A percentile compares a stretch with the other conserved stretches of the same genome.
Conservation (phyloP, 2,329 filamentous ascomycete genomes). For the Alternaria triticimaculans region DNA sequence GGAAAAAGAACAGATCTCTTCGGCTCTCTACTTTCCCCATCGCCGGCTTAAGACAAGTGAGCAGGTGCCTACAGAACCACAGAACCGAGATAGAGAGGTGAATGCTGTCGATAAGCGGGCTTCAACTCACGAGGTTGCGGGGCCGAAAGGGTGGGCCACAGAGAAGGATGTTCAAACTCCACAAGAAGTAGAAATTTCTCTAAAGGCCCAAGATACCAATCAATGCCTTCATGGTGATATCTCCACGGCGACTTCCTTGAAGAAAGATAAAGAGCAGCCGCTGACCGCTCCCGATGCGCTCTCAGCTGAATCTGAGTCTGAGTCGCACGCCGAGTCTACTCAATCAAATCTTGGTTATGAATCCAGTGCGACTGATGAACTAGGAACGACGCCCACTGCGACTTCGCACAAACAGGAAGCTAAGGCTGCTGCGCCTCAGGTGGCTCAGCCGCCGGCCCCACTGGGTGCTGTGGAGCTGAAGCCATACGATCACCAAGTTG, state of each 20-base stretch:
- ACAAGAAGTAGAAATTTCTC: conserved; percentile 67
- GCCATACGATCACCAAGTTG: conserved; percentile 96
- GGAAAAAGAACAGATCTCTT: conserved; percentile 86
- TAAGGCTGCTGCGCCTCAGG: conserved; percentile 35
- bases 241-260: conserved; percentile 48
- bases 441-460: conserved; percentile 60
- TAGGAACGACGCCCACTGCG: conserved; percentile 49
- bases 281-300: conserved; percentile 33
- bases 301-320: conserved; percentile 52
- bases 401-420: conserved; percentile 38
- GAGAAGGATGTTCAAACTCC: conserved; percentile 43
- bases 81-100: conserved; percentile 34
- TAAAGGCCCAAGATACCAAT: conserved; percentile 66
- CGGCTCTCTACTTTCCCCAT: conserved; percentile 81
- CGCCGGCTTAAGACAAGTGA: conserved; percentile 60
- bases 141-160: conserved; percentile 35
- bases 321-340: conserved; percentile 51
- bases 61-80: conserved; percentile 33
- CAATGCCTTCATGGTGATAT: conserved; percentile 67
- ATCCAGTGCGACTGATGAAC: conserved; percentile 62
- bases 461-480: conserved; percentile 94
- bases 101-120: conserved; percentile 33
- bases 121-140: conserved; percentile 37
- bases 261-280: conserved; percentile 51
- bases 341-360: conserved; percentile 57